Conservation (phyloP, 139 green algal species). For the Gonium pectorale region DNA sequence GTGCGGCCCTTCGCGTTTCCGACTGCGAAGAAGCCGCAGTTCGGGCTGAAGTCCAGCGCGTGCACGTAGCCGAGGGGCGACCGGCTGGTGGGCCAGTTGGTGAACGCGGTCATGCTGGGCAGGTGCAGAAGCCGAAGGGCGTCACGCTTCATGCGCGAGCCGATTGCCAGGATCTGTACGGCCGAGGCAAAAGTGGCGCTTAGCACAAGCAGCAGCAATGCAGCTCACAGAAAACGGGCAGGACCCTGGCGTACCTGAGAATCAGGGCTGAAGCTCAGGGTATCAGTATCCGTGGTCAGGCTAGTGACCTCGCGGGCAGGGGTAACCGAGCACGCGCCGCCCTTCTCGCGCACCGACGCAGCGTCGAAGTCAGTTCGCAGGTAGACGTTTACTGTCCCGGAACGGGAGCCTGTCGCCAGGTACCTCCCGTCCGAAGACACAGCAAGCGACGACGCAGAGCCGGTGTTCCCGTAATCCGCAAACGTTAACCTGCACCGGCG, state of each 20-base stretch:
- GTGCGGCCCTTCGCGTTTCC: constrained; percentile 90
- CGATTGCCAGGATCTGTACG: constrained; percentile 85
- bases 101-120: constrained; percentile 85
- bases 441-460: constrained; percentile 64
- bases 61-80: constrained; percentile 93
- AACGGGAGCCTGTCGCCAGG: constrained; percentile 77
- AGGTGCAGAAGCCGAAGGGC: constrained; percentile 92
- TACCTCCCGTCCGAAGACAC: constrained; percentile 68
- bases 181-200: background rate
- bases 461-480: constrained; percentile 76
- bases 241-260: constrained; percentile 54
- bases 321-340: background rate
- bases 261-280: constrained; percentile 87
- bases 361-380: constrained; percentile 1
- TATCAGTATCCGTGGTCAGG: constrained; percentile 89
- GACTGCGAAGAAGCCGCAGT: constrained; percentile 87
- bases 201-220: background rate
- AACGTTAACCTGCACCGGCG: constrained; percentile 79
- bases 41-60: constrained; percentile 84
- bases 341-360: constrained; percentile 7
- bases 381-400: constrained; percentile 95
- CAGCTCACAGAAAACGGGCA: background rate
- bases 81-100: constrained; percentile 92
- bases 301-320: constrained; percentile 84
- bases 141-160: constrained; percentile 87